Evolutionary conservation across 2,329 filamentous ascomycete genomes (phyloP).

Genomic region (Ambrosiella cleistominuta): DNA sequence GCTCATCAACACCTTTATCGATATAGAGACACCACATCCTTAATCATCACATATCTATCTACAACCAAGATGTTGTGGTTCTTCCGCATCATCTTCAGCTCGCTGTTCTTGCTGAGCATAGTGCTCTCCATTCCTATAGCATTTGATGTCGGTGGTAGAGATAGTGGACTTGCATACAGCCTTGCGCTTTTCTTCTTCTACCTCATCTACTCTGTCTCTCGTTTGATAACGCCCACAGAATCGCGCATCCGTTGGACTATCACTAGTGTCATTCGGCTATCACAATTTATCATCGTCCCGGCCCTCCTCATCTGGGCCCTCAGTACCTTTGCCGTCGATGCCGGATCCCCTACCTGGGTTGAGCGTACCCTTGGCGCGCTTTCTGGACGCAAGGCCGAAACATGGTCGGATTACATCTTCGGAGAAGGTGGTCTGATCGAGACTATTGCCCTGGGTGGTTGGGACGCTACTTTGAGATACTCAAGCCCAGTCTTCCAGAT

Average conservation of each 20-base stretch:
- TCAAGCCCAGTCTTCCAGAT: conserved; percentile 91
- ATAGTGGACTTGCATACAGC: conserved; percentile 87
- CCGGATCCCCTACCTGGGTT: conserved; percentile 62
- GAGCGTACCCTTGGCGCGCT: conserved; percentile 58
- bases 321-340: conserved; percentile 83
- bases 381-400: conserved; percentile 42
- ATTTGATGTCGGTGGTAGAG: conserved; percentile 92
- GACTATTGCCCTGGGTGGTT: conserved; percentile 61
- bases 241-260: conserved; percentile 60
- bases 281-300: conserved; percentile 78
- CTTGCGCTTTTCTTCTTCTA: conserved; percentile 80
- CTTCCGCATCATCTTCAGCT: conserved; percentile 61
- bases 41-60: not conserved
- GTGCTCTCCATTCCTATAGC: conserved; percentile 91
- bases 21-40: not conserved
- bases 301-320: conserved; percentile 83
- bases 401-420: conserved; percentile 69
- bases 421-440: conserved; percentile 72
- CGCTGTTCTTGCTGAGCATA: conserved; percentile 76
- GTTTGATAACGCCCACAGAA: conserved; percentile 60
- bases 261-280: conserved; percentile 49
- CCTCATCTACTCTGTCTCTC: conserved; percentile 66
- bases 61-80: conserved; percentile 57
- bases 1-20: too few relatives aligned
- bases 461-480: conserved; percentile 78